Conservation (phyloP, 208 protist genomes). For the Angomonas deanei region DNA sequence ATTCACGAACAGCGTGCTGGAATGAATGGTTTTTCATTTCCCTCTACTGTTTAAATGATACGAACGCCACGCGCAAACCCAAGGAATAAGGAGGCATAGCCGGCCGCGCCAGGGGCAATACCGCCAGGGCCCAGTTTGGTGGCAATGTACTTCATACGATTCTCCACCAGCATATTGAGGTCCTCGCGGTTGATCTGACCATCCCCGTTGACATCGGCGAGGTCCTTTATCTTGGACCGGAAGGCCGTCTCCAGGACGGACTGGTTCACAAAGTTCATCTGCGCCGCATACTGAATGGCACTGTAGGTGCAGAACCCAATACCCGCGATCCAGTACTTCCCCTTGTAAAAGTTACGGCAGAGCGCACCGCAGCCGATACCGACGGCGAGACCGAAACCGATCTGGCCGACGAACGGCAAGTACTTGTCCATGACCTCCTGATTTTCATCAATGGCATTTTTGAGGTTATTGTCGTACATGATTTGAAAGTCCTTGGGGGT, state of each 20-base stretch:
- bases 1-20: too few relatives aligned
- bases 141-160: slow-evolving; percentile 43
- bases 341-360: slow-evolving; percentile 32
- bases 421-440: slow-evolving; percentile 28
- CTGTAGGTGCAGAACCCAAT: slow-evolving; percentile 31
- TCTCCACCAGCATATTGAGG: slow-evolving; percentile 44
- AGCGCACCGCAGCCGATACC: slow-evolving; percentile 30
- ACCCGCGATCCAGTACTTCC: slow-evolving; percentile 32
- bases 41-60: slow-evolving; percentile 13
- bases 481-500: slow-evolving; percentile 63
- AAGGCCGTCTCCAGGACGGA: slow-evolving; percentile 32
- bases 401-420: slow-evolving; percentile 47
- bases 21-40: neutral
- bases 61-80: slow-evolving; percentile 54
- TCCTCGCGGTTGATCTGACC: slow-evolving; percentile 47
- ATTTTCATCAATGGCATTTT: slow-evolving; percentile 19
- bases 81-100: slow-evolving; percentile 38
- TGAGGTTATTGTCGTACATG: slow-evolving; percentile 50
- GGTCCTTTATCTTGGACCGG: slow-evolving; percentile 36
- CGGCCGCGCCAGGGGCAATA: slow-evolving; percentile 41
- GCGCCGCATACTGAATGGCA: slow-evolving; percentile 48
- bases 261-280: slow-evolving; percentile 59
- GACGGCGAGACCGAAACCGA: slow-evolving; percentile 32
- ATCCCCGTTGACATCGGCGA: slow-evolving; percentile 52
- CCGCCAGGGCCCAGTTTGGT: slow-evolving; percentile 58